Evolutionary conservation across 352 stramenopile species (phyloP), one percentile per base, ranked within the genome.

Genomic region (Phytophthora macrochlamydospora): DNA sequence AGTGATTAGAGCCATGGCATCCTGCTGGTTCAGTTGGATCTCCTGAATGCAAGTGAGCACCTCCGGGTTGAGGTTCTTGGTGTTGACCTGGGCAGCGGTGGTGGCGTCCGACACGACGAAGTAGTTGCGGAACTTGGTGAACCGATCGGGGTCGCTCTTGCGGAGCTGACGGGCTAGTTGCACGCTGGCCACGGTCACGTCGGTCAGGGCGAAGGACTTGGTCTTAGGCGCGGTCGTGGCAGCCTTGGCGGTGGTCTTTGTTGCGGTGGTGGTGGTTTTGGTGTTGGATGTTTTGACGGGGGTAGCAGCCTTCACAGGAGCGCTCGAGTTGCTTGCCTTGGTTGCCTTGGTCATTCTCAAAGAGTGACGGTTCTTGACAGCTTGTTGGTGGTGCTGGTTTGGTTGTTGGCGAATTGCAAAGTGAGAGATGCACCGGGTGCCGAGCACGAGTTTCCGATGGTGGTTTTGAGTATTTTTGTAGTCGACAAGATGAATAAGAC

Each of bases 91-190:
- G 9, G 44, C 4, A 1, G 57, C 57, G 4, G 53, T 45, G 6
- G 31, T 24, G 7, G 56, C 51, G 18, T 71, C 64, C 28, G 56
- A 62, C 24, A 51, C 64, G 2, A 28, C 42, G 45, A 71, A 71
- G 45, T 59, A 71, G 51, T 71, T 71, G 31, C 56, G 58, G 18
- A 71, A 51, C 51, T 66, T 65, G 28, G 50, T 31, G 43, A 56
- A 65, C 28, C 45, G 51, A 24, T 67, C 37, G 8, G 51, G 59
- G 44, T 71, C 63, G 4, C 30, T 46, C 51, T 71, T 67, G 0
- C 63, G 64, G 38, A 67, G 50, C 58, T 71, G 43, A 3, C 64
- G 58, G 8, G 64, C 57, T 45, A 18, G 56, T 18, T 71, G 56
- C 6, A 70, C 44, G 28, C 51, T 71, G 8, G 42, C 38, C 5